Evolutionary conservation across 805 yeast genomes (phyloP), one percentile per base, ranked within the genome.

Genomic region (Sporopachydermia quercuum): DNA sequence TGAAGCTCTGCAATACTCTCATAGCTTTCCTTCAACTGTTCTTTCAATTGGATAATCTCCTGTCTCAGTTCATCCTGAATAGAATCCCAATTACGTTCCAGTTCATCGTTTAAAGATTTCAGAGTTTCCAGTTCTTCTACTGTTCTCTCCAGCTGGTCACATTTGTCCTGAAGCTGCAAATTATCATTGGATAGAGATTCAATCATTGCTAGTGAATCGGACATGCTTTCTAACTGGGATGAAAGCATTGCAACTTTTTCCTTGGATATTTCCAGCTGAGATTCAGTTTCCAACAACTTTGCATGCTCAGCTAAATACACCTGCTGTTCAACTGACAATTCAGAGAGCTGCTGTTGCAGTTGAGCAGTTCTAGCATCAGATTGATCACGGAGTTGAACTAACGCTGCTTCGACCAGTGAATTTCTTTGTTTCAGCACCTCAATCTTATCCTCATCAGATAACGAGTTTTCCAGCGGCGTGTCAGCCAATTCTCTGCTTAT

Each of bases 61-160:
- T 45, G 42, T 14, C 54, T 49, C 15, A 74, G 55, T 34, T 68
- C 70, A 14, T 49, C 42, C 45, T 72, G 76, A 0, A 68, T 53
- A 16, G 56, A 62, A 1, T 49, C 18, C 40, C 68, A 74, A 35
- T 53, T 56, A 6, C 62, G 63, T 40, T 74, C 78, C 19, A 76
- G 54, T 40, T 70, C 70, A 40, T 62, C 68, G 42, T 71, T 72
- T 5, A 76, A 49, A 37, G 65, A 69, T 42, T 70, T 70, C 15
- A 77, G 49, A 38, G 70, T 74, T 36, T 66, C 71, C 23, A 75
- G 55, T 16, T 76, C 80, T 1, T 59, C 60, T 1, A 75, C 57
- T 0, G 71, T 61, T 3, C 45, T 45, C 19, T 61, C 52, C 15
- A 74, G 54, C n/a, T 49, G 54, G 2, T 45, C 46, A 4, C 71